Percentiles rank a stretch among this genome's conserved stretches.
Conservation (phyloP, 768 basidiomycete genomes). For the Brasilioporus rufonigricans region DNA sequence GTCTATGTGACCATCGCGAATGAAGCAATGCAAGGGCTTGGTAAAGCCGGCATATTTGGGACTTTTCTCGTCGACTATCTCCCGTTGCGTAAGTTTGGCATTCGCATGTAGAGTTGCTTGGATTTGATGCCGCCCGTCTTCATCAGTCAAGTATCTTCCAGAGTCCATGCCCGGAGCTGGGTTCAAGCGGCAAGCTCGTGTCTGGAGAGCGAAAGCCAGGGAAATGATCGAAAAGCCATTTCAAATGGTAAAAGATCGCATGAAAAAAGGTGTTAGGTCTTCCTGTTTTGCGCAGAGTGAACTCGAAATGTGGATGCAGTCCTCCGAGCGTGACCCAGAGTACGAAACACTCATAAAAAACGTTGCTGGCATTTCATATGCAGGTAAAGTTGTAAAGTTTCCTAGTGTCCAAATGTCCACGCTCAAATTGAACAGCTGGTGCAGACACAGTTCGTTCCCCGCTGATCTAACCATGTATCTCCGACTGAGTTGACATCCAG, state of each 20-base stretch:
- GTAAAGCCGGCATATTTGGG: slow-evolving; percentile 41
- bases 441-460: slow-evolving; percentile 24
- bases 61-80: slow-evolving; percentile 42
- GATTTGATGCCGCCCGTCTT: neutral
- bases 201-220: slow-evolving; percentile 36
- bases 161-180: slow-evolving; percentile 46
- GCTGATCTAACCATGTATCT: slow-evolving; percentile 25
- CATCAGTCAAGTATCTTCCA: slow-evolving; percentile 46
- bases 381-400: slow-evolving; percentile 32
- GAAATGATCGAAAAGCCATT: slow-evolving; percentile 34
- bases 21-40: slow-evolving; percentile 35
- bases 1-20: slow-evolving; percentile 41
- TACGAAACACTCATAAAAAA: slow-evolving; percentile 49
- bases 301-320: slow-evolving; percentile 32
- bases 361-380: slow-evolving; percentile 49
- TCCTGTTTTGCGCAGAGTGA: slow-evolving; percentile 48
- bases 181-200: slow-evolving; percentile 46
- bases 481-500: slow-evolving; percentile 30
- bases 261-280: slow-evolving; percentile 35
- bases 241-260: slow-evolving; percentile 45
- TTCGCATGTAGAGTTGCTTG: neutral
- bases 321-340: slow-evolving; percentile 22
- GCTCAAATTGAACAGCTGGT: slow-evolving; percentile 18
- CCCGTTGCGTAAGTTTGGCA: slow-evolving; percentile 26
- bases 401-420: neutral